phyloP scores from a whole-genome alignment of 192 early-diverging fungal genomes.

The Linnemannia elongata region DNA sequence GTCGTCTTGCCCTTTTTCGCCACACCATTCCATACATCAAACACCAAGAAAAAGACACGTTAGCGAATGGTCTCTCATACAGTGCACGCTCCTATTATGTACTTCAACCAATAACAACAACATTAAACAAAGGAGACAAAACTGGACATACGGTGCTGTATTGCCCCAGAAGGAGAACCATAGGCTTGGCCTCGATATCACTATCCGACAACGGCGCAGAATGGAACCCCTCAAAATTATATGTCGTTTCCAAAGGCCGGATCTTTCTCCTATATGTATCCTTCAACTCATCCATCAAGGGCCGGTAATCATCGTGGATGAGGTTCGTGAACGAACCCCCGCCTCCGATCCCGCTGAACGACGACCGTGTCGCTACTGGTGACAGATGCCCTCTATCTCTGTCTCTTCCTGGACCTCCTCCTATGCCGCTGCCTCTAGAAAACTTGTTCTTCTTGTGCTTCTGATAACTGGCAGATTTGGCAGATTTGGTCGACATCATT shows the following conservation, averaged over 20 bases:
- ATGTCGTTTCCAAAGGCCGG: slow-evolving; percentile 77
- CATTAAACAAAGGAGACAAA: neutral
- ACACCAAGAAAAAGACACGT: neutral
- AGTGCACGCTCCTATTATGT: neutral
- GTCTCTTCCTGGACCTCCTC: neutral
- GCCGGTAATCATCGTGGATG: slow-evolving; percentile 68
- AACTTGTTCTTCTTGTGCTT: slow-evolving; percentile 47
- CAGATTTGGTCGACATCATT: slow-evolving; percentile 22
- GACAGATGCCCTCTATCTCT: neutral
- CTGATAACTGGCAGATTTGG: slow-evolving; percentile 8
- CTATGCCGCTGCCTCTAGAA: slow-evolving; percentile 2
- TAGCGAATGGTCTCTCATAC: neutral
- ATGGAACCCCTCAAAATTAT: slow-evolving; percentile 87
- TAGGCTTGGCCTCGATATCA: slow-evolving; percentile 90
- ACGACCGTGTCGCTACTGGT: neutral
- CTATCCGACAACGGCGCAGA: slow-evolving; percentile 83
- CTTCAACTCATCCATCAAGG: slow-evolving; percentile 75
- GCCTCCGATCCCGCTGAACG: slow-evolving; percentile 23
- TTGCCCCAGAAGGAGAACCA: slow-evolving; percentile 89
- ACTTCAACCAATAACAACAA: neutral
- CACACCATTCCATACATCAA: neutral
- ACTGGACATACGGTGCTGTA: slow-evolving; percentile 76
- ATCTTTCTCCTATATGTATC: slow-evolving; percentile 80
- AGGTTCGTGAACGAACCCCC: slow-evolving; percentile 43
- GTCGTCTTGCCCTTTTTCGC: slow-evolving; percentile 80